Evolutionary conservation across 2,329 filamentous ascomycete genomes (phyloP).

Genomic region (Pseudogymnoascus sp.): DNA sequence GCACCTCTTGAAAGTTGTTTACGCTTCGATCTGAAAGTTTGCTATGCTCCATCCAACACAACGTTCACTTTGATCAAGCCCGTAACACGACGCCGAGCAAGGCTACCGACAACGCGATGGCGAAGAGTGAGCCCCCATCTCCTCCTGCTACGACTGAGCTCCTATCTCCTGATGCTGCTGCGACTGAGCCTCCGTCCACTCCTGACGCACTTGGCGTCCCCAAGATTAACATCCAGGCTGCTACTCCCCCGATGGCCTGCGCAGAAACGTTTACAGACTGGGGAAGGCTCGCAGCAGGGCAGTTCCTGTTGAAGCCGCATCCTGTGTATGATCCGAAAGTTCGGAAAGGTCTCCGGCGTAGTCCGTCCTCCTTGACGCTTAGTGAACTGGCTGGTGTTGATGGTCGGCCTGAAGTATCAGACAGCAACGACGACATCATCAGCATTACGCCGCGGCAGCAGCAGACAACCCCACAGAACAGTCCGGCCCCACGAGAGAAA

Average conservation of each 20-base stretch:
- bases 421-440: slow-evolving; percentile 2
- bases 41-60: background rate
- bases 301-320: slow-evolving; percentile 6
- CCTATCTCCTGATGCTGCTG: background rate
- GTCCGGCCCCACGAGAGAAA: background rate
- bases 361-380: background rate
- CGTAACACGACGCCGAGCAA: background rate
- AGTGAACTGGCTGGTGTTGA: background rate
- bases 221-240: background rate
- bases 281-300: background rate
- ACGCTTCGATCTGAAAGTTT: background rate
- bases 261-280: slow-evolving; percentile 1
- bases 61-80: background rate
- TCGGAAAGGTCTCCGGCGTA: slow-evolving; percentile 1
- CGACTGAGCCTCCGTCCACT: background rate
- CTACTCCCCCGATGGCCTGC: background rate
- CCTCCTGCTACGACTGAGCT: background rate
- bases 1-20: background rate
- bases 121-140: background rate
- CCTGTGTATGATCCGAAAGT: slow-evolving; percentile 3
- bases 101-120: background rate
- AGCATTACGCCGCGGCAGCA: background rate
- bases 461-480: background rate
- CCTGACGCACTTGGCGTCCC: background rate
- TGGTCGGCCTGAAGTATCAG: slow-evolving; percentile 7